Conservation (phyloP, 2,329 filamentous ascomycete species). For the Aspergillus eucalypticola region DNA sequence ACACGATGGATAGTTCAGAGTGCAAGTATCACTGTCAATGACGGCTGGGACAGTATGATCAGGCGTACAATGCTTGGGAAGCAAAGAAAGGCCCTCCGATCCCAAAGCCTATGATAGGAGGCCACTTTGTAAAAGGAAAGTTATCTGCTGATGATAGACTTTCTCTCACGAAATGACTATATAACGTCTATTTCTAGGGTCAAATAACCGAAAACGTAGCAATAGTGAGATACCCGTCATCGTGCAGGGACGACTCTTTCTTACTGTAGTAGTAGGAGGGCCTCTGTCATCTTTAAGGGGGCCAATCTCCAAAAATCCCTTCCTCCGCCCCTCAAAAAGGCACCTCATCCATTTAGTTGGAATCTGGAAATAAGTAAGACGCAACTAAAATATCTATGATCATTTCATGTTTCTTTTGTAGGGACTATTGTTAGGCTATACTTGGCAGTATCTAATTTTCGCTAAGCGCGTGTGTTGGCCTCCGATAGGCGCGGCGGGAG, state of each 20-base stretch:
- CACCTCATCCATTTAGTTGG: too few species aligned
- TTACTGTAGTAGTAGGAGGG: too few species aligned
- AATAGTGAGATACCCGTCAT: too few species aligned
- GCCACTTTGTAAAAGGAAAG: background rate
- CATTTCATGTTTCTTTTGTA: too few species aligned
- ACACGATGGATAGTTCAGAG: background rate
- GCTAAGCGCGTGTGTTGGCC: slow-evolving; percentile 16
- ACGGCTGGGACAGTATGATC: background rate
- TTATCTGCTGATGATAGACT: background rate
- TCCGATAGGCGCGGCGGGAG: slow-evolving; percentile 20
- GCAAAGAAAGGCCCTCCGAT: background rate
- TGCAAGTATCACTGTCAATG: background rate
- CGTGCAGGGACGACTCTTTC: too few species aligned
- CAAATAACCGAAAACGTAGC: too few species aligned
- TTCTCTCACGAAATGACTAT: background rate
- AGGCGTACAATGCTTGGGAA: background rate
- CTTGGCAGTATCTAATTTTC: background rate
- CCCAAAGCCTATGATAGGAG: background rate
- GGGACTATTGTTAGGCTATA: background rate
- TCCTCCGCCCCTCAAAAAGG: too few species aligned
- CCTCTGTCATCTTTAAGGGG: too few species aligned
- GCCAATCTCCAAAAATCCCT: too few species aligned
- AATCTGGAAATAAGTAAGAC: too few species aligned
- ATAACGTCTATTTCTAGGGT: too few species aligned
- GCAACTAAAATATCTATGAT: too few species aligned